phyloP scores from a whole-genome alignment of 257 asterid species.

The Solanum tacnaense region DNA sequence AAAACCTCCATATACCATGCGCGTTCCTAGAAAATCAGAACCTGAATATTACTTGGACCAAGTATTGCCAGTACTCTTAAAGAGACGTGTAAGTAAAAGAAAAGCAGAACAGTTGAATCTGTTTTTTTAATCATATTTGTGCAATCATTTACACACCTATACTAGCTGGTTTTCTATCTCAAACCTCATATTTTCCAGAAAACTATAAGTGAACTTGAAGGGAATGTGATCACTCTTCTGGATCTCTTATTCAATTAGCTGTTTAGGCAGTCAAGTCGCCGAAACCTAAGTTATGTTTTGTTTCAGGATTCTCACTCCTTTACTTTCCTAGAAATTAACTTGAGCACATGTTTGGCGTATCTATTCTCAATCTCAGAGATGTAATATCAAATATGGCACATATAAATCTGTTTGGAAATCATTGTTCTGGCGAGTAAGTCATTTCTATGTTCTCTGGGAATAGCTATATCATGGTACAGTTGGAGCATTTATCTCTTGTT shows the following conservation, averaged over 20 bases:
- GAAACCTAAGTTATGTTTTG: background rate
- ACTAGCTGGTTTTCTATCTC: background rate
- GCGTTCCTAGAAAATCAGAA: conserved; percentile 95
- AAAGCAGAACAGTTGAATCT: background rate
- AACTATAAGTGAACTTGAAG: background rate
- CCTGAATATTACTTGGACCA: conserved; percentile 93
- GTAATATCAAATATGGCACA: background rate
- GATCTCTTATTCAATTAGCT: background rate
- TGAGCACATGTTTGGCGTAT: background rate
- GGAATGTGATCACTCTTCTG: background rate
- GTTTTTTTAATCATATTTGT: background rate
- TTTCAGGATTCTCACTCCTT: background rate
- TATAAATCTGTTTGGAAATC: background rate
- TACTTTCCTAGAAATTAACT: background rate
- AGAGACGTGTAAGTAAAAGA: conserved; percentile 72
- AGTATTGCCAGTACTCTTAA: conserved; percentile 82
- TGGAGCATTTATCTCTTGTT: background rate
- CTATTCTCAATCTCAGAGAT: background rate
- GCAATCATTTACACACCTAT: background rate
- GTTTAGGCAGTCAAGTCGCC: background rate
- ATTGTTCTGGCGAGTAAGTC: background rate
- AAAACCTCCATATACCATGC: conserved; percentile 98
- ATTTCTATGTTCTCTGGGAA: background rate
- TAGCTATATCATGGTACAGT: background rate
- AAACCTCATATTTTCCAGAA: background rate